Conservation (phyloP, 139 green algal species). For the Chlamydomonas sp. region DNA sequence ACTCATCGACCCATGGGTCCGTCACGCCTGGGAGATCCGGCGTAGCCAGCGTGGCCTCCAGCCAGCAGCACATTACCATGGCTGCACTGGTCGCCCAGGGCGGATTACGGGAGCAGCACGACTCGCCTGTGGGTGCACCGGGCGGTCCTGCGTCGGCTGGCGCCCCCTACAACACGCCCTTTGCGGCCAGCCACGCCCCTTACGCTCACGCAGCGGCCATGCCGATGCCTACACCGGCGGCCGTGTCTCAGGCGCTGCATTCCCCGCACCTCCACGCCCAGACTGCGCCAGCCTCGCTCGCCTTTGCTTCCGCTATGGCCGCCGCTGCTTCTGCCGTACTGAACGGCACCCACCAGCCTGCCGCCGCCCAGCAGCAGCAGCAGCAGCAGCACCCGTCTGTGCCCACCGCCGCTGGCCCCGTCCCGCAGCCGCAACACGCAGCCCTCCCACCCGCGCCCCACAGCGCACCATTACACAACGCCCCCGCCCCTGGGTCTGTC, state of each 20-base stretch:
- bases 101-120: too few species aligned
- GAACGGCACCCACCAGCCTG: not conserved
- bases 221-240: not conserved
- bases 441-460: not conserved
- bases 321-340: not conserved
- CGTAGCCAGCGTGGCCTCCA: too few species aligned
- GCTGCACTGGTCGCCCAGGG: too few species aligned
- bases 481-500: not conserved
- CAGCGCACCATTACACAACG: slow-evolving; percentile 8
- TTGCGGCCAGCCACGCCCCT: too few species aligned
- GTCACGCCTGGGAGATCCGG: too few species aligned
- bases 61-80: too few species aligned
- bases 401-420: not conserved
- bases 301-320: slow-evolving; percentile 1
- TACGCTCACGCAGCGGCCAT: not conserved
- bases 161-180: too few species aligned
- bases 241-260: not conserved
- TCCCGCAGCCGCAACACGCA: not conserved
- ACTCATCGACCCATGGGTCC: too few species aligned
- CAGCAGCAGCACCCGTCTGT: not conserved
- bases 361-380: not conserved
- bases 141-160: too few species aligned
- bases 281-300: not conserved
- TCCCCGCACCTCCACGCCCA: not conserved
- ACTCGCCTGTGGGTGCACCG: too few species aligned